Conservation (phyloP, 371 early-diverging fungal genomes). For the Mortierella sp. region DNA sequence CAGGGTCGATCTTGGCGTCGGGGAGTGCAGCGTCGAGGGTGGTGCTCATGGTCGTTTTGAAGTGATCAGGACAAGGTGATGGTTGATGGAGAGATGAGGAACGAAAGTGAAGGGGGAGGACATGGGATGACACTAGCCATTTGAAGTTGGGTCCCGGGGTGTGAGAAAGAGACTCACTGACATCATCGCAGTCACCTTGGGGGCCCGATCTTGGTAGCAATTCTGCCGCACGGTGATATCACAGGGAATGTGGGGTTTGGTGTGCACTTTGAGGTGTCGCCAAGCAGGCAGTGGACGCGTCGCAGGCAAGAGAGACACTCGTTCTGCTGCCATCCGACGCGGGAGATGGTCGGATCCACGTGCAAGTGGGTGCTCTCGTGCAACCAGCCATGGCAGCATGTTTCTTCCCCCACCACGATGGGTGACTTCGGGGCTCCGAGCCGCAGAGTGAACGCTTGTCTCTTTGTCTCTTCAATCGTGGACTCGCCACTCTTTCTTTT, state of each 20-base stretch:
- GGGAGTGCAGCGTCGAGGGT: constrained; percentile 51
- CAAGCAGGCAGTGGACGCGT: too few species aligned
- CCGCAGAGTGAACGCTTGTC: neutral
- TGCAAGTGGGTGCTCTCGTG: too few species aligned
- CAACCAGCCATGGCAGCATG: too few species aligned
- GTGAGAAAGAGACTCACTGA: neutral
- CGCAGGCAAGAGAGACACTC: too few species aligned
- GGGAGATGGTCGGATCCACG: too few species aligned
- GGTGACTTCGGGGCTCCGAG: too few species aligned
- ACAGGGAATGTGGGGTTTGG: too few species aligned
- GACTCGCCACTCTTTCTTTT: neutral
- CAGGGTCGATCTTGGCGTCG: constrained; percentile 39
- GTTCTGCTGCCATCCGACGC: too few species aligned
- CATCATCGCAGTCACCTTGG: constrained; percentile 8
- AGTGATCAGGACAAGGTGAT: neutral
- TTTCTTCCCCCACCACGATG: too few species aligned
- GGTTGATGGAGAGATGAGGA: neutral
- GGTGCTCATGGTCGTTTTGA: constrained; percentile 27
- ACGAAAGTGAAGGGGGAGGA: neutral
- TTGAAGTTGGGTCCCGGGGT: neutral
- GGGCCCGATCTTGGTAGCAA: too few species aligned
- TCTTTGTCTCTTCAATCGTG: neutral
- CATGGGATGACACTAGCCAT: neutral
- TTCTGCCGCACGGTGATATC: too few species aligned
- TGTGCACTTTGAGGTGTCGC: too few species aligned